phyloP scores from a whole-genome alignment of 352 stramenopile genomes.

The Phytophthora fragariaefolia region DNA sequence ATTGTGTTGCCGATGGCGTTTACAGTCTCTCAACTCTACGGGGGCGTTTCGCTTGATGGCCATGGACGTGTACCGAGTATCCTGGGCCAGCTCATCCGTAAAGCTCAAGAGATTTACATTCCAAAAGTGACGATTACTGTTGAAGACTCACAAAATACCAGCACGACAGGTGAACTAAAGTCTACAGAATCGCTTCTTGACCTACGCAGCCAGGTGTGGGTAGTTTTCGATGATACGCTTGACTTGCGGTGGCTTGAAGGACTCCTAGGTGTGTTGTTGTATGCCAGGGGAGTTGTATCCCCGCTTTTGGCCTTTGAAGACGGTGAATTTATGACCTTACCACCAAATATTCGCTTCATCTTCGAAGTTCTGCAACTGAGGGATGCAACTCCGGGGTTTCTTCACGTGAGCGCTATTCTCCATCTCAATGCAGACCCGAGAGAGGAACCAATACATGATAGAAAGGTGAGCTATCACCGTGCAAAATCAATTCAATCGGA shows the following conservation, averaged over 20 bases:
- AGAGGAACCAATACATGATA: background rate
- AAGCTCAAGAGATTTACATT: constrained; percentile 40
- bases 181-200: constrained; percentile 5
- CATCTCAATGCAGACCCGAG: constrained; percentile 12
- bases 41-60: constrained; percentile 40
- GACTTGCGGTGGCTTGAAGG: constrained; percentile 51
- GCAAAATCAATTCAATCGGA: background rate
- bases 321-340: constrained; percentile 63
- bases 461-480: background rate
- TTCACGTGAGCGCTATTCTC: constrained; percentile 42
- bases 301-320: constrained; percentile 41
- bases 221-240: constrained; percentile 53
- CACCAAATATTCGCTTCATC: constrained; percentile 65
- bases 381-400: constrained; percentile 42
- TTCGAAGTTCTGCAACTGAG: constrained; percentile 60
- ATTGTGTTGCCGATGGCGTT: constrained; percentile 50
- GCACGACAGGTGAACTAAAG: background rate
- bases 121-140: background rate
- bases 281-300: background rate
- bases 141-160: background rate
- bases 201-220: constrained; percentile 42
- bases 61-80: constrained; percentile 47
- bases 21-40: constrained; percentile 57
- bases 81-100: constrained; percentile 38
- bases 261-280: constrained; percentile 38